Conservation (phyloP, 2,329 filamentous ascomycete genomes). For the Plenodomus lindquistii region DNA sequence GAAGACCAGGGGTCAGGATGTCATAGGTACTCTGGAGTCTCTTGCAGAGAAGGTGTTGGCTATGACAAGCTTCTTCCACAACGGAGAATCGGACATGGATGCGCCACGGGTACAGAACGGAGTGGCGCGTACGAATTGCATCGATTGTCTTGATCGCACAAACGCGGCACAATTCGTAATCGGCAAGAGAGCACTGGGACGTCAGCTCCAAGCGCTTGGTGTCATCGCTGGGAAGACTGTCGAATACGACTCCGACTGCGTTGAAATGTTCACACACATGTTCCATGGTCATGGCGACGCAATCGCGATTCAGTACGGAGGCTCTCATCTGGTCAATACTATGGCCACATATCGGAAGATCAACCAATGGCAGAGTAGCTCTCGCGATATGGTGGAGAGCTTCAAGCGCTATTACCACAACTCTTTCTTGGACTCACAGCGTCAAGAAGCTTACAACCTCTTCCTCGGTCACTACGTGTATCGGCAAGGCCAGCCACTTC, state of each 20-base stretch:
- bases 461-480: constrained; percentile 97
- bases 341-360: constrained; percentile 99
- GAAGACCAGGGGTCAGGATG: constrained; percentile 87
- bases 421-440: constrained; percentile 94
- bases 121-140: constrained; percentile 93
- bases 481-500: constrained; percentile 82
- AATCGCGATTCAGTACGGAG: constrained; percentile 96
- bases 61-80: constrained; percentile 92
- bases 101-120: constrained; percentile 81
- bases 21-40: constrained; percentile 86
- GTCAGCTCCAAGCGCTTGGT: constrained; percentile 89
- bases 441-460: constrained; percentile 96
- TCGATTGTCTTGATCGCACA: constrained; percentile 94
- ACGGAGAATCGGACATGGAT: constrained; percentile 72
- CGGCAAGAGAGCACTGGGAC: constrained; percentile 87
- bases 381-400: constrained; percentile 97
- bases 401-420: constrained; percentile 99
- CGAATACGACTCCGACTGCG: constrained; percentile 92
- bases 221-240: constrained; percentile 78
- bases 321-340: constrained; percentile 96
- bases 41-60: constrained; percentile 87
- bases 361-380: constrained; percentile 98
- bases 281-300: constrained; percentile 96
- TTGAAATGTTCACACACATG: constrained; percentile 97
- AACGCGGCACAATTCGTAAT: constrained; percentile 98